Percentiles rank a stretch among this genome's conserved stretches.
These are phyloP conservation scores for Boletus vinaceobasis DNA, from an alignment of 768 basidiomycete genomes.

Conservation along the genomic window DNA sequence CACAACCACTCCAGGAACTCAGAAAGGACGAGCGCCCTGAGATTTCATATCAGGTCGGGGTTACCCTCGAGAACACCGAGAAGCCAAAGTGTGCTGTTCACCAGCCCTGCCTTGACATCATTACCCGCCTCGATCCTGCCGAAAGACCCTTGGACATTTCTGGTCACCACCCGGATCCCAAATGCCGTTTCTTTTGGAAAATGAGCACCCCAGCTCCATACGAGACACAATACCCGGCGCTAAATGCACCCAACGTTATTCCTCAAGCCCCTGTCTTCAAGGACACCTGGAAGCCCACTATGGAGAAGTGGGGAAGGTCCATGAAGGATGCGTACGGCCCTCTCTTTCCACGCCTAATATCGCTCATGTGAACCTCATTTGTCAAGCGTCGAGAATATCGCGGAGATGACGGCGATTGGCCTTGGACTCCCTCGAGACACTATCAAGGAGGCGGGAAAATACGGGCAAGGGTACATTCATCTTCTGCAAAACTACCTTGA, in stretches of 20 bases:
- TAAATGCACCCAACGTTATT: conserved; percentile 81
- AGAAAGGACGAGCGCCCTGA: conserved; percentile 81
- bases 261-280: conserved; percentile 60
- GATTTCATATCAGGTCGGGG: conserved; percentile 87
- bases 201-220: conserved; percentile 77
- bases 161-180: conserved; percentile 83
- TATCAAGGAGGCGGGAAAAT: conserved; percentile 77
- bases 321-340: conserved; percentile 82
- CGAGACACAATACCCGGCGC: conserved; percentile 67
- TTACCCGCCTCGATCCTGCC: conserved; percentile 65
- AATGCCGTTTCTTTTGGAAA: conserved; percentile 92
- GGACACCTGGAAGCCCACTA: conserved; percentile 62
- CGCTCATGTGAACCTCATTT: conserved; percentile 1
- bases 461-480: conserved; percentile 54
- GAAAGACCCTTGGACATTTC: conserved; percentile 86
- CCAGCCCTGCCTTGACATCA: conserved; percentile 78
- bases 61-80: conserved; percentile 95
- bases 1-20: conserved; percentile 59
- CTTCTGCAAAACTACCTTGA: background rate
- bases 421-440: conserved; percentile 67
- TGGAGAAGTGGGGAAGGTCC: conserved; percentile 83
- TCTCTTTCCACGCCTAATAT: conserved; percentile 1
- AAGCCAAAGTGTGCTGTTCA: conserved; percentile 83
- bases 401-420: conserved; percentile 84
- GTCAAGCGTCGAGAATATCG: conserved; percentile 75